Percentiles rank a stretch among this genome's conserved stretches.
Evolutionary conservation across 2,329 filamentous ascomycete species (phyloP).

Genomic region (Sporothrix variecibatus): DNA sequence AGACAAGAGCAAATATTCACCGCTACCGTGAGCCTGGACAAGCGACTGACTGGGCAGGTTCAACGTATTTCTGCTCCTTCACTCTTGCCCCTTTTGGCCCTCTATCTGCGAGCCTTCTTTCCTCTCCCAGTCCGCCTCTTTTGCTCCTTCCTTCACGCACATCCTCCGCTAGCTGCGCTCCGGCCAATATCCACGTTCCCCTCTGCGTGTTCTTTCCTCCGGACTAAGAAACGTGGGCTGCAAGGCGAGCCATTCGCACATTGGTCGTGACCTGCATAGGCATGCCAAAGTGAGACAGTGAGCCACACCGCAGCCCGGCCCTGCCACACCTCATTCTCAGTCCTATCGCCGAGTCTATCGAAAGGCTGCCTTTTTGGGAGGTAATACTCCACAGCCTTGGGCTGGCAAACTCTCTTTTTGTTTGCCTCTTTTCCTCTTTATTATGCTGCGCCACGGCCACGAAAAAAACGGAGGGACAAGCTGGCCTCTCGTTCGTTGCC

Average conservation of each 20-base stretch:
- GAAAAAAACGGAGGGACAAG: not conserved
- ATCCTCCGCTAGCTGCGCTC: not conserved
- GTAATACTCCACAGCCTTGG: conserved; percentile 16
- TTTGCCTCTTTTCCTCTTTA: not conserved
- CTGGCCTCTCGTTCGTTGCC: not conserved
- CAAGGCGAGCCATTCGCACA: conserved; percentile 25
- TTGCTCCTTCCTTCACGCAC: not conserved
- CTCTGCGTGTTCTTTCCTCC: not conserved
- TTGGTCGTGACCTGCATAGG: conserved; percentile 38
- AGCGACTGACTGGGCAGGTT: conserved; percentile 4
- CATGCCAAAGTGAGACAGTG: conserved; percentile 38
- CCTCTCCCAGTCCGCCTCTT: not conserved
- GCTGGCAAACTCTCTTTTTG: not conserved
- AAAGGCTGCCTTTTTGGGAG: conserved; percentile 2
- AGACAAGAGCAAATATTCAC: not conserved
- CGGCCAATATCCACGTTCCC: conserved; percentile 4
- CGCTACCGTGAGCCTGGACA: not conserved
- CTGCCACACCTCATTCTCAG: not conserved
- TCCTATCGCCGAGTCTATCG: not conserved
- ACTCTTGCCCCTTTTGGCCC: not conserved
- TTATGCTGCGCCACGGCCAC: conserved; percentile 15
- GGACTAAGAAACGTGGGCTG: not conserved
- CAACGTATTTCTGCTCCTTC: not conserved
- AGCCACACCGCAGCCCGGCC: conserved; percentile 34
- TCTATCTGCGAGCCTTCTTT: not conserved